Conservation (phyloP, 2,329 filamentous ascomycete genomes). For the Teratosphaeriaceae sp. region DNA sequence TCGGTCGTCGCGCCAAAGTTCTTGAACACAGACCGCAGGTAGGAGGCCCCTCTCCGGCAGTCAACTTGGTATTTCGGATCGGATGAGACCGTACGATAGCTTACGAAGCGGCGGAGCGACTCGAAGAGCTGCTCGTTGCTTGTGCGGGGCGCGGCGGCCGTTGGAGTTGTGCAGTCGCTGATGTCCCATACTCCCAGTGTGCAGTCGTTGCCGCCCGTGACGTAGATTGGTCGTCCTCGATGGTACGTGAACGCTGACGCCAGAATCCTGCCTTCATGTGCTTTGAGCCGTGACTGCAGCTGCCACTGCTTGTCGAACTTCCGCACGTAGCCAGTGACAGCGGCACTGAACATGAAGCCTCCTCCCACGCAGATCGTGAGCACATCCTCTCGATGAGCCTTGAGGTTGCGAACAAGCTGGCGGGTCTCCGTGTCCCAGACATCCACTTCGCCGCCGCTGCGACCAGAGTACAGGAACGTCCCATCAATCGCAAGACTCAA, state of each 20-base stretch:
- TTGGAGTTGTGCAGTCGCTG: slow-evolving; percentile 45
- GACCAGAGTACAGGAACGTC: slow-evolving; percentile 86
- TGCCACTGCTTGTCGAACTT: slow-evolving; percentile 79
- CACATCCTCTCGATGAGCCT: slow-evolving; percentile 71
- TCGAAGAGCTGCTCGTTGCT: slow-evolving; percentile 58
- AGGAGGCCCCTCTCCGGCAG: slow-evolving; percentile 87
- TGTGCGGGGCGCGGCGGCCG: slow-evolving; percentile 42
- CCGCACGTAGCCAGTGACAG: slow-evolving; percentile 69
- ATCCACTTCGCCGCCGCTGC: slow-evolving; percentile 80
- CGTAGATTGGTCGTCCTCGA: slow-evolving; percentile 71
- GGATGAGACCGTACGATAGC: slow-evolving; percentile 87
- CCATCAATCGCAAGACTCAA: slow-evolving; percentile 81
- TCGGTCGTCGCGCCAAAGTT: slow-evolving; percentile 84
- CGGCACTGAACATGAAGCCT: slow-evolving; percentile 78
- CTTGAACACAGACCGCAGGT: slow-evolving; percentile 83
- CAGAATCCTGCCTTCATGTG: slow-evolving; percentile 80
- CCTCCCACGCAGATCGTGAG: slow-evolving; percentile 81
- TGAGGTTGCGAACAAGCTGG: slow-evolving; percentile 82
- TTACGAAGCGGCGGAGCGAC: slow-evolving; percentile 73
- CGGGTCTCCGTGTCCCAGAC: slow-evolving; percentile 95
- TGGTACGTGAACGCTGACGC: slow-evolving; percentile 70
- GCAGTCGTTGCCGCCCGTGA: slow-evolving; percentile 90
- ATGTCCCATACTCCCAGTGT: slow-evolving; percentile 85
- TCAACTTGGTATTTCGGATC: slow-evolving; percentile 81
- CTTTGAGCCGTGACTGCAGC: slow-evolving; percentile 69